These are phyloP conservation scores for Polychytrium aggregatum DNA, from an alignment of 192 early-diverging fungal genomes.

Conservation along the genomic window DNA sequence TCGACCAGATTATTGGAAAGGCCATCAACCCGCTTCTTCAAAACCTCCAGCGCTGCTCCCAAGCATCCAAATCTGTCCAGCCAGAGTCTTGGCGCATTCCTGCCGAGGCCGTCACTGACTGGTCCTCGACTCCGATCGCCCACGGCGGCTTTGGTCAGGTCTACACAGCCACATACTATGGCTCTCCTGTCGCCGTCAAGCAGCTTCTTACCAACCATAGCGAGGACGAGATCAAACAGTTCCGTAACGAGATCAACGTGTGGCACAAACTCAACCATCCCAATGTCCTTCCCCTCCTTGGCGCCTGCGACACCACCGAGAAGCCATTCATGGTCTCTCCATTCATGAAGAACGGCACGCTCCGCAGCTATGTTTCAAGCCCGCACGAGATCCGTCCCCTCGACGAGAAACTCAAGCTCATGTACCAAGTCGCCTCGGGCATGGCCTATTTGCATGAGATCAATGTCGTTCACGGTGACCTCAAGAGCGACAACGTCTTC, in stretches of 20 bases:
- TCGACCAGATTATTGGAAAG: no score
- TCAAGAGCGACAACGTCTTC: constrained; percentile 28
- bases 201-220: no score
- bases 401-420: constrained; percentile 5
- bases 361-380: constrained; percentile 18
- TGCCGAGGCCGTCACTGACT: no score
- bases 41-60: no score
- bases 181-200: no score
- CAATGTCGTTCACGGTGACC: constrained; percentile 18
- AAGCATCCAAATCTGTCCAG: no score
- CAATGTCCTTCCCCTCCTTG: constrained; percentile 25
- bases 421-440: constrained; percentile 23
- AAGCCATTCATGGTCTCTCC: constrained; percentile 30
- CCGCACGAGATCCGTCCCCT: constrained; percentile 5
- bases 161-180: no score
- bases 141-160: no score
- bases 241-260: constrained; percentile 18
- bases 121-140: no score
- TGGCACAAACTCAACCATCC: constrained; percentile 27
- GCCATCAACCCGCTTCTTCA: no score
- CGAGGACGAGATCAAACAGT: no score
- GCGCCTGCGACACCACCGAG: constrained; percentile 21
- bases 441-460: constrained; percentile 24
- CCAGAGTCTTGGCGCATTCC: no score
- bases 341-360: constrained; percentile 18